A percentile compares a stretch with the other conserved stretches of the same genome.
Conservation (phyloP, 2,329 filamentous ascomycete genomes). For the Aspergillus spinulosporus region DNA sequence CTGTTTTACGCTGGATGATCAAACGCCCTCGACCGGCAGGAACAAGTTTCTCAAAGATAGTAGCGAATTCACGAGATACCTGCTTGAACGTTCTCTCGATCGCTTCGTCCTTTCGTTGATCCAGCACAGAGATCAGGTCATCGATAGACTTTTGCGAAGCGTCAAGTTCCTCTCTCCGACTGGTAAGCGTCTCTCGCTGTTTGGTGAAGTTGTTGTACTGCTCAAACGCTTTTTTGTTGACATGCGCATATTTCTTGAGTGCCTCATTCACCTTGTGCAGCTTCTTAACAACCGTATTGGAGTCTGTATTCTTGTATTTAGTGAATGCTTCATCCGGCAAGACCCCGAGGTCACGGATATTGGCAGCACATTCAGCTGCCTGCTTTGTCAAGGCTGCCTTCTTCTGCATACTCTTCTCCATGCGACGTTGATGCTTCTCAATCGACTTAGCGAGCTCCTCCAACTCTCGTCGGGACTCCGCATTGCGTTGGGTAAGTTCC, state of each 20-base stretch:
- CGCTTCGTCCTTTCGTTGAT: constrained; percentile 94
- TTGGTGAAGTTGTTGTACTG: constrained; percentile 97
- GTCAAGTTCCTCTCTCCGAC: constrained; percentile 83
- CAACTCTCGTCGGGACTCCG: constrained; percentile 68
- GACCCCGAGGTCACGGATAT: constrained; percentile 89
- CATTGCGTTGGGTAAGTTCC: constrained; percentile 59
- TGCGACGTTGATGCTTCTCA: constrained; percentile 79
- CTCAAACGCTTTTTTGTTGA: constrained; percentile 99
- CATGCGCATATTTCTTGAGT: constrained; percentile 93
- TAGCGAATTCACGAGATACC: constrained; percentile 88
- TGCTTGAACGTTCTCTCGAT: constrained; percentile 99
- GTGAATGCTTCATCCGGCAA: constrained; percentile 91
- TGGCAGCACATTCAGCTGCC: constrained; percentile 77
- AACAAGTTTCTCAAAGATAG: constrained; percentile 91
- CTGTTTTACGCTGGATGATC: constrained; percentile 87
- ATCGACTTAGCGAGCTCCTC: constrained; percentile 76
- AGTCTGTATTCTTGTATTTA: constrained; percentile 81
- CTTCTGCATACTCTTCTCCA: constrained; percentile 90
- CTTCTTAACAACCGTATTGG: constrained; percentile 69
- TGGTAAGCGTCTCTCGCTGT: constrained; percentile 82
- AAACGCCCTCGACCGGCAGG: constrained; percentile 88
- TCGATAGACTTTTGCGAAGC: constrained; percentile 84
- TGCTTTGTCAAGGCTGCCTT: constrained; percentile 77
- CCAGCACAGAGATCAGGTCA: constrained; percentile 86
- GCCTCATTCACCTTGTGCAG: constrained; percentile 90